Base-by-base conservation (phyloP, 140 eudicot genomes). In the Oenanthe javanica region DNA sequence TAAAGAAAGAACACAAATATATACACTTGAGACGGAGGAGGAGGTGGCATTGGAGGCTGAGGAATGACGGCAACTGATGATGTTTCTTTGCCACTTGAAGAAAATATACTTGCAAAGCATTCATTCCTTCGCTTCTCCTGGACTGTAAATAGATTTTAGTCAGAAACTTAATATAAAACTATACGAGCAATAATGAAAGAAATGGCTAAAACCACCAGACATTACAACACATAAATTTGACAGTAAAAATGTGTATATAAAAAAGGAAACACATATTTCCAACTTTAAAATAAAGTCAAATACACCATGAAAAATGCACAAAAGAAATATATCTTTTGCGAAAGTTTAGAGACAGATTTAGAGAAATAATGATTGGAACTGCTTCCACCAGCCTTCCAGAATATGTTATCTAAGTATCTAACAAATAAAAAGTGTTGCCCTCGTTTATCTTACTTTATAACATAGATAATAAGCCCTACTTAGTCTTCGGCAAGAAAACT, bases 41-140 rank as follows among this genome's bases (percentile, higher is more conserved):
- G n/a, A n/a, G n/a, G n/a, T n/a, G n/a, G n/a, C n/a, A n/a, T n/a
- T n/a, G n/a, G n/a, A n/a, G n/a, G n/a, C n/a, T n/a, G n/a, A n/a
- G n/a, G n/a, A 72, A 82, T 86, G 38, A 84, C 87, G 67, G 92
- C 97, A 82, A 94, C 93, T 16, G 98, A 89, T 42, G 98, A 82
- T 50, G 94, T 92, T 55, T 86, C 77, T 75, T 94, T 86, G 81
- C 87, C 76, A 82, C 90, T 81, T 73, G 94, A 87, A 74, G 91
- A 76, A 67, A 85, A 79, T 80, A 87, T 83, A 82, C 90, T 90
- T 67, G 97, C 96, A 89, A 92, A 94, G 77, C 82, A 81, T 38
- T 86, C 87, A 77, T 79, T 84, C 82, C 77, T 78, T 71, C 72
- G 59, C 75, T 86, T 90, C 82, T 80, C 94, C 36, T 31, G 75